Conservation (phyloP, 129 eudicot species). For the Artemisia argyi region DNA sequence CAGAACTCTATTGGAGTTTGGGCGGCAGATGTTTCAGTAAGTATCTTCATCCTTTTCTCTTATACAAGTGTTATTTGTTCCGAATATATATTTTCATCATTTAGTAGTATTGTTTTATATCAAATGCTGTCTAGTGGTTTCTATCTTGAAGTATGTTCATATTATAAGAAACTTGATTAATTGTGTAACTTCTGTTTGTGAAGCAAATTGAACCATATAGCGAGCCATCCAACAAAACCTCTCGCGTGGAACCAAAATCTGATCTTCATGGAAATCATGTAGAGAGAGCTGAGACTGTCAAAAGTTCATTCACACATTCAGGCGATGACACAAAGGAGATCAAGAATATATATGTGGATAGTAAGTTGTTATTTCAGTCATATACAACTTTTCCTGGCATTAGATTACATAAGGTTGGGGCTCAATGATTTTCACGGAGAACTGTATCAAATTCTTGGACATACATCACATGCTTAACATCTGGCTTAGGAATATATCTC, state of each 20-base stretch:
- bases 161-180: not conserved
- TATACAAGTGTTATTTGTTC: not conserved
- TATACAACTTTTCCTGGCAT: not conserved
- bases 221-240: constrained; percentile 32
- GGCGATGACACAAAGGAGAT: constrained; percentile 70
- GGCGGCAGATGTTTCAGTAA: constrained; percentile 85
- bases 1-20: constrained; percentile 80
- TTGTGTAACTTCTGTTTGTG: constrained; percentile 17
- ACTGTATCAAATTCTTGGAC: constrained; percentile 2
- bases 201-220: constrained; percentile 67
- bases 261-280: no score
- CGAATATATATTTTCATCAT: not conserved
- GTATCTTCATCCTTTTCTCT: constrained; percentile 11
- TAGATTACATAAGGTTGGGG: not conserved
- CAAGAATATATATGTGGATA: constrained; percentile 87
- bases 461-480: not conserved
- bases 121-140: not conserved
- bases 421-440: not conserved
- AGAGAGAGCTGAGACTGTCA: constrained; percentile 21
- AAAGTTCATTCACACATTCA: constrained; percentile 47
- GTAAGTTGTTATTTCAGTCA: constrained; percentile 53
- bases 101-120: not conserved
- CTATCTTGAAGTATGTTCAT: not conserved
- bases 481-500: not conserved
- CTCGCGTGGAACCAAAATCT: constrained; percentile 43